Percentiles rank a stretch among this genome's conserved stretches.
Evolutionary conservation across 208 protist species (phyloP).

Genomic region (Leishmania arabica): DNA sequence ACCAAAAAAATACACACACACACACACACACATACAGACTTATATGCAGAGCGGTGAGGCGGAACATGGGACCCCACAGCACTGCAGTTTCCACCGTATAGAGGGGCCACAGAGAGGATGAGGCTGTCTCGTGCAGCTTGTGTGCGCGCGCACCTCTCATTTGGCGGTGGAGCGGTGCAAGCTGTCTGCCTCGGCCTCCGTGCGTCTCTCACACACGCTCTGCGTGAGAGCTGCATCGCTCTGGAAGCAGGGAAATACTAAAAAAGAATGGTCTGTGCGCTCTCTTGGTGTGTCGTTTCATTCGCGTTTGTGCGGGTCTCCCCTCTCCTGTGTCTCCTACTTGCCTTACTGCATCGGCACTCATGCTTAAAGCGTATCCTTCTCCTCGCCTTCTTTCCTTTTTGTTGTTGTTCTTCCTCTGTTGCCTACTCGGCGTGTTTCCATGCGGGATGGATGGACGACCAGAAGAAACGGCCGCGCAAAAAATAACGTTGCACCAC

Average conservation of each 20-base stretch:
- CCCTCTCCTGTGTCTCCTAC: neutral
- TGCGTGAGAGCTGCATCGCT: neutral
- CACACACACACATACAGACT: neutral
- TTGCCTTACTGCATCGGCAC: neutral
- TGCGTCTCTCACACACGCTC: neutral
- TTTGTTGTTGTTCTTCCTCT: neutral
- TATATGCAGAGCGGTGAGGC: neutral
- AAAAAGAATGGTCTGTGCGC: neutral
- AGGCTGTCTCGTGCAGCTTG: neutral
- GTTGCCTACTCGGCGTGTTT: neutral
- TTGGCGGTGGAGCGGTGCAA: neutral
- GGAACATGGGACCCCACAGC: neutral
- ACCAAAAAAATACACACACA: neutral
- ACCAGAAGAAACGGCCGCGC: neutral
- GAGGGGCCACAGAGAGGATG: neutral
- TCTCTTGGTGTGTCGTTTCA: neutral
- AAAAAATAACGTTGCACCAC: neutral
- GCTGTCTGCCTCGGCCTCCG: neutral
- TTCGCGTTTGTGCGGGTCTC: slow-evolving; percentile 3
- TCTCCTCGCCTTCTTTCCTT: slow-evolving; percentile 3
- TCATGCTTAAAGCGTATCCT: neutral
- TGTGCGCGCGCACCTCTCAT: neutral
- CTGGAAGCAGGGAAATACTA: neutral
- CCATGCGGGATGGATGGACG: neutral
- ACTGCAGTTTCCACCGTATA: neutral